Percentiles rank a stretch among this genome's conserved stretches.
Conservation (phyloP, 805 yeast genomes). For the Kregervanrija delftensis region DNA sequence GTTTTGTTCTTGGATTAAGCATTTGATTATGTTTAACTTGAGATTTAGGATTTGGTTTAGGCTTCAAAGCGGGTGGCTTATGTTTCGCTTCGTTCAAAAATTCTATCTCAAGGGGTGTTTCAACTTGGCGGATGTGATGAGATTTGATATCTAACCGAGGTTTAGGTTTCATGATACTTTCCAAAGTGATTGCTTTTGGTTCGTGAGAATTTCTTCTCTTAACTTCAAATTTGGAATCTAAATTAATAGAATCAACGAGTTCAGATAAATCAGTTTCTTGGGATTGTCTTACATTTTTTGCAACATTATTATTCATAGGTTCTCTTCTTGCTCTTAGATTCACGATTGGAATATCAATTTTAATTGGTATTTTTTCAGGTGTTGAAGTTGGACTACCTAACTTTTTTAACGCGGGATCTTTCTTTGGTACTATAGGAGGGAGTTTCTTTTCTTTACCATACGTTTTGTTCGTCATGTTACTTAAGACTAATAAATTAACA, state of each 20-base stretch:
- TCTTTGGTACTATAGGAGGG: constrained; percentile 24
- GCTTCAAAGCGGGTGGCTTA: neutral
- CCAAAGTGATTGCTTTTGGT: constrained; percentile 19
- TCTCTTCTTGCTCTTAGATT: constrained; percentile 1
- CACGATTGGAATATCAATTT: neutral
- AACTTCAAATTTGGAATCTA: constrained; percentile 4
- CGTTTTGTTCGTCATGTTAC: no score
- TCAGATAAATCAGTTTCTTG: constrained; percentile 3
- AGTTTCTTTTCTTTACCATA: constrained; percentile 12
- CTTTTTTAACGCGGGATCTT: constrained; percentile 11
- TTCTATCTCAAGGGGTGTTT: no score
- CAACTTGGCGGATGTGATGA: no score
- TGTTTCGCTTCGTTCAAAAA: neutral
- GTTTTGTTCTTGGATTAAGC: neutral
- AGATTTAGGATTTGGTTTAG: constrained; percentile 3
- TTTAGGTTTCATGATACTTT: constrained; percentile 14
- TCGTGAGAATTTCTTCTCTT: constrained; percentile 6
- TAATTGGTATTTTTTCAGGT: no score
- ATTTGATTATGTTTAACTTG: neutral
- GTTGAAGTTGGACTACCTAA: no score
- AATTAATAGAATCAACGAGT: constrained; percentile 7
- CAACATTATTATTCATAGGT: neutral
- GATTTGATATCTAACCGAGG: neutral
- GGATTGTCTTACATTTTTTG: neutral
- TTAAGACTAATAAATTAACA: no score